Conservation (phyloP, 2,329 filamentous ascomycete genomes). For the Alternaria postmessia region DNA sequence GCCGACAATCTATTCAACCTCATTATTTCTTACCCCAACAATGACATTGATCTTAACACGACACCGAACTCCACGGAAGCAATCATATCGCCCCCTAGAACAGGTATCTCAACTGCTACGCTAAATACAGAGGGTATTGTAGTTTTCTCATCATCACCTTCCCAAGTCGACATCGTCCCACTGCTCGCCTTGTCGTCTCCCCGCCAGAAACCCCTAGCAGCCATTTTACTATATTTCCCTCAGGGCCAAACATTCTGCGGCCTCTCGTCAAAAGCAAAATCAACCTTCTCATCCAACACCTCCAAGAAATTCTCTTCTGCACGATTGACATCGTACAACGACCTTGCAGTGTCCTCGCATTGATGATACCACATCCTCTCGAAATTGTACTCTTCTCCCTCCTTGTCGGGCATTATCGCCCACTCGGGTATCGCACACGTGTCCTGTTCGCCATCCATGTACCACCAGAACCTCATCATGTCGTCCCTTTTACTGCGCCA, state of each 20-base stretch:
- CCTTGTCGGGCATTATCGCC: conserved; percentile 34
- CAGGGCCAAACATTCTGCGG: conserved; percentile 21
- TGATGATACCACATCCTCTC: conserved; percentile 41
- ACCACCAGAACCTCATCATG: conserved; percentile 42
- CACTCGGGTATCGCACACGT: conserved; percentile 38
- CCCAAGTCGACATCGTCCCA: no score
- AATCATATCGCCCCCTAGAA: no score
- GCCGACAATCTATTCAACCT: background rate
- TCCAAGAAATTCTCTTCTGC: conserved; percentile 34
- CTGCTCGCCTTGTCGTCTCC: no score
- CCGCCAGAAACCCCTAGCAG: background rate
- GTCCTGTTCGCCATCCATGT: conserved; percentile 24
- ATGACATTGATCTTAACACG: no score
- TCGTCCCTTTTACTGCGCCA: conserved; percentile 19
- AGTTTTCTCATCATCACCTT: no score
- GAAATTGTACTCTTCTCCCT: conserved; percentile 32
- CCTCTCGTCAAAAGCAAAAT: conserved; percentile 33
- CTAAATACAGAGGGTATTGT: no score
- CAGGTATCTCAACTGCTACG: no score
- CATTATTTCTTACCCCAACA: background rate
- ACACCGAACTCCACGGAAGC: no score
- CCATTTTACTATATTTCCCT: background rate
- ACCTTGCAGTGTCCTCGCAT: conserved; percentile 33
- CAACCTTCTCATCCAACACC: conserved; percentile 33
- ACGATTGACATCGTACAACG: conserved; percentile 19